Evolutionary conservation across 2,329 filamentous ascomycete species (phyloP).

Genomic region (Penicillium sp.): DNA sequence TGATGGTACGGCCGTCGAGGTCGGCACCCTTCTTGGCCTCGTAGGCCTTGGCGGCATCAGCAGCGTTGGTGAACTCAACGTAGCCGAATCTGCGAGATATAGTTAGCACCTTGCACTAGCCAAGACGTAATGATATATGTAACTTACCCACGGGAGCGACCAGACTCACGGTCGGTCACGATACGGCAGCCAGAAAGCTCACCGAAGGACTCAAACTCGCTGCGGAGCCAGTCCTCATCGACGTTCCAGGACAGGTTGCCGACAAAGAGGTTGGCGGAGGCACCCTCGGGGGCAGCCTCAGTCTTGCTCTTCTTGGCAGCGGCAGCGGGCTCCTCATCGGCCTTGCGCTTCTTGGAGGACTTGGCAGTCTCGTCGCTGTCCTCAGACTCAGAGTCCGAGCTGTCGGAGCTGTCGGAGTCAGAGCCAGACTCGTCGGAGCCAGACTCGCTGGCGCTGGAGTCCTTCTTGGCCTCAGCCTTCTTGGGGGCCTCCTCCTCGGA

Average conservation of each 20-base stretch:
- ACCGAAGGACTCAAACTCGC: conserved; percentile 75
- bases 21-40: conserved; percentile 69
- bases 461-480: conserved; percentile 27
- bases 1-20: conserved; percentile 68
- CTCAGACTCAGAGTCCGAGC: conserved; percentile 26
- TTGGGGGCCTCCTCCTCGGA: conserved; percentile 37
- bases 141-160: conserved; percentile 72
- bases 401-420: conserved; percentile 21
- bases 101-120: conserved; percentile 6
- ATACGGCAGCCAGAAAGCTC: conserved; percentile 69
- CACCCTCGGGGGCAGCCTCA: conserved; percentile 31
- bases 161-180: conserved; percentile 73
- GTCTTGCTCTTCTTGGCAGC: conserved; percentile 61
- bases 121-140: background rate
- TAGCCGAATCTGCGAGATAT: conserved; percentile 65
- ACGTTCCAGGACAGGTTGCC: conserved; percentile 89
- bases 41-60: conserved; percentile 65
- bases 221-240: conserved; percentile 73
- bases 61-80: conserved; percentile 71
- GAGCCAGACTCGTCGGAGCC: conserved; percentile 29
- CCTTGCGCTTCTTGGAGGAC: conserved; percentile 47
- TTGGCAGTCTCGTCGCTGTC: conserved; percentile 32
- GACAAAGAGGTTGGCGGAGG: conserved; percentile 67
- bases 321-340: conserved; percentile 41
- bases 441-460: conserved; percentile 32